These are phyloP conservation scores for Trichoderma hamatum DNA, from an alignment of 2,329 filamentous ascomycete genomes.

Conservation along the genomic window DNA sequence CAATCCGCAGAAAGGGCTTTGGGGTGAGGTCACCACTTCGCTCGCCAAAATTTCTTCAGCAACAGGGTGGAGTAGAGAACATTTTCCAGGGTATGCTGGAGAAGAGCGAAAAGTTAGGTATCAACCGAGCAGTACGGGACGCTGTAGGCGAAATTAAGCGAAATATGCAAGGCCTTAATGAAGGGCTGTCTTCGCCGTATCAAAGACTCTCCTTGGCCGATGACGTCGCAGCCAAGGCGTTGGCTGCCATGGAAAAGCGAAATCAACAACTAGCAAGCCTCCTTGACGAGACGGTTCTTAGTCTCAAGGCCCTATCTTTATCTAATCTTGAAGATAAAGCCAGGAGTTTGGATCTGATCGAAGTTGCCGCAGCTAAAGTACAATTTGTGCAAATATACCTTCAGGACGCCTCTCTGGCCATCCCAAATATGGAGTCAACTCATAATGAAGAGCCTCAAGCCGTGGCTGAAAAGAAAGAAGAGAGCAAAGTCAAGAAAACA, in stretches of 20 bases:
- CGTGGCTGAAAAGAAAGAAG: constrained; percentile 8
- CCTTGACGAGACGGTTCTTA: constrained; percentile 66
- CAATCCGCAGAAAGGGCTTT: constrained; percentile 47
- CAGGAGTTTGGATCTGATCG: constrained; percentile 56
- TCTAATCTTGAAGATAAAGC: constrained; percentile 52
- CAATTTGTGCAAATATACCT: constrained; percentile 66
- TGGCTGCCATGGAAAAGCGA: constrained; percentile 62
- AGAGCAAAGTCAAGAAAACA: background rate
- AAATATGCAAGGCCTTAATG: constrained; percentile 71
- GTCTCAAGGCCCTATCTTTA: constrained; percentile 63
- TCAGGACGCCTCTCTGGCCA: constrained; percentile 59
- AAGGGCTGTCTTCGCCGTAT: constrained; percentile 50
- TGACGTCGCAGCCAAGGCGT: constrained; percentile 39
- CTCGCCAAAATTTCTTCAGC: constrained; percentile 54
- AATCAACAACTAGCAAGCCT: constrained; percentile 69
- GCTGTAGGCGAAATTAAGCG: constrained; percentile 78
- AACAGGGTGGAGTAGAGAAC: constrained; percentile 66
- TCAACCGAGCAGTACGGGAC: constrained; percentile 80
- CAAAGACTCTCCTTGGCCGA: constrained; percentile 43
- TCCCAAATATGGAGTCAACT: constrained; percentile 39
- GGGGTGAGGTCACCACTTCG: constrained; percentile 50
- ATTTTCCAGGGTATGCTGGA: constrained; percentile 75
- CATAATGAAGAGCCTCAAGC: background rate
- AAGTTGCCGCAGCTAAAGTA: constrained; percentile 63
- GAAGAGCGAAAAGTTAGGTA: constrained; percentile 73